Percentiles rank a stretch among this genome's conserved stretches.
Conservation (phyloP, 169 alveolate genomes). For the Perkinsus olseni region DNA sequence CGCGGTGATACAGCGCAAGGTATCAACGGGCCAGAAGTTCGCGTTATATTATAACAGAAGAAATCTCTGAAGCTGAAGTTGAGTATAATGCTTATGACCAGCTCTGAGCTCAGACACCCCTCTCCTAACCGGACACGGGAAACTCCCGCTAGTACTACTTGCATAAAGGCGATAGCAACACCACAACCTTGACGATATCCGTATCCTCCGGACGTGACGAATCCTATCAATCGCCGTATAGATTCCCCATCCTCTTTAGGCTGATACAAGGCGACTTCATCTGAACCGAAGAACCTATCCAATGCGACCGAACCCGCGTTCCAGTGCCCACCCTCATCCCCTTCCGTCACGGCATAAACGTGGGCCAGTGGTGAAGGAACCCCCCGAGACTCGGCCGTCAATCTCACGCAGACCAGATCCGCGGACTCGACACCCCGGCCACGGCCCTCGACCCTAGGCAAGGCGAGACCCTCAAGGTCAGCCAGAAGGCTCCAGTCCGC, state of each 20-base stretch:
- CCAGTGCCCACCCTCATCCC: background rate
- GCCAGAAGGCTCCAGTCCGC: background rate
- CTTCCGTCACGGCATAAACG: background rate
- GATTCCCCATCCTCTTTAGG: background rate
- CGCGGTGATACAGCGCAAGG: too few relatives aligned
- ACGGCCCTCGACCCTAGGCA: background rate
- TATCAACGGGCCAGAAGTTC: background rate
- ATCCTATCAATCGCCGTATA: background rate
- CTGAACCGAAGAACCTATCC: background rate
- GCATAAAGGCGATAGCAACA: background rate
- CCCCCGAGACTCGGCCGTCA: background rate
- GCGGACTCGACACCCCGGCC: background rate
- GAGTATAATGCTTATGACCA: too few relatives aligned
- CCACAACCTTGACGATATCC: background rate
- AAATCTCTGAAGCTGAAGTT: too few relatives aligned
- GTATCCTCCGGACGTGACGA: background rate
- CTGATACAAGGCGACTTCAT: background rate
- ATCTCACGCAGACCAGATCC: background rate
- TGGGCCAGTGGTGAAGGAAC: background rate
- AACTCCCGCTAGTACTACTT: background rate
- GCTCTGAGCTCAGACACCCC: too few relatives aligned
- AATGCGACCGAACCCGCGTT: background rate
- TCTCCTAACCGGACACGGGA: too few relatives aligned
- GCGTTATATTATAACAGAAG: background rate
- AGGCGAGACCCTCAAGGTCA: background rate